phyloP scores from a whole-genome alignment of 768 basidiomycete species.

The Ephemerocybe angulata region DNA sequence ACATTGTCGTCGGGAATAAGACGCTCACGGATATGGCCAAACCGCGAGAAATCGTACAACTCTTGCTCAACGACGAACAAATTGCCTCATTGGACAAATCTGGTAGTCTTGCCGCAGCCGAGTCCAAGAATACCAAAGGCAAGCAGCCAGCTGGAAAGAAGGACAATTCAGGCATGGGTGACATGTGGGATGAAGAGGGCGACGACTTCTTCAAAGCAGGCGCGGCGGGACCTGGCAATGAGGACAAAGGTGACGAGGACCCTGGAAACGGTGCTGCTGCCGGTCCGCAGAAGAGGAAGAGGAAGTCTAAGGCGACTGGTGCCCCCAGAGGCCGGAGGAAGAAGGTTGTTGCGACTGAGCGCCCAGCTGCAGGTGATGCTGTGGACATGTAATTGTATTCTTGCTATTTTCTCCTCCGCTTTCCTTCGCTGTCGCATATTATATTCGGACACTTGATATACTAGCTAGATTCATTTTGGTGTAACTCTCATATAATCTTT shows the following conservation, averaged over 20 bases:
- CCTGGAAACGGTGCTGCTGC: slow-evolving; percentile 27
- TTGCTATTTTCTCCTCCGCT: background rate
- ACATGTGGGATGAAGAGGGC: slow-evolving; percentile 84
- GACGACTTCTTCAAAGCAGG: slow-evolving; percentile 81
- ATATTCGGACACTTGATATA: too few species aligned
- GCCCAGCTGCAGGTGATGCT: background rate
- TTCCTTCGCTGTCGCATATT: too few species aligned
- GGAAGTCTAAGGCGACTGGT: slow-evolving; percentile 33
- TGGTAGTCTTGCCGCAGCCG: slow-evolving; percentile 31
- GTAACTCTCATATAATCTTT: too few species aligned
- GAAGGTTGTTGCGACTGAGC: slow-evolving; percentile 33
- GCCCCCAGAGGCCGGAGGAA: slow-evolving; percentile 38
- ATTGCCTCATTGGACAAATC: slow-evolving; percentile 64
- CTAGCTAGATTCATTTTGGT: too few species aligned
- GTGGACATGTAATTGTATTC: slow-evolving; percentile 7
- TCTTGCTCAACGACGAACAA: slow-evolving; percentile 93
- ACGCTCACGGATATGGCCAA: slow-evolving; percentile 90
- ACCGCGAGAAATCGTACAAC: slow-evolving; percentile 93
- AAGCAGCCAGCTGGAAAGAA: slow-evolving; percentile 29
- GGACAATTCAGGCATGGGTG: slow-evolving; percentile 37
- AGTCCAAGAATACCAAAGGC: slow-evolving; percentile 20
- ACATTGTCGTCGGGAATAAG: slow-evolving; percentile 98
- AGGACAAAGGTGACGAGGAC: slow-evolving; percentile 38
- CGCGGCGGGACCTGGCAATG: slow-evolving; percentile 19
- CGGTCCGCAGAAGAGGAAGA: slow-evolving; percentile 39